Evolutionary conservation across 208 protist genomes (phyloP), one percentile per base, ranked within the genome.

Genomic region (Trichomonas gallinae): DNA sequence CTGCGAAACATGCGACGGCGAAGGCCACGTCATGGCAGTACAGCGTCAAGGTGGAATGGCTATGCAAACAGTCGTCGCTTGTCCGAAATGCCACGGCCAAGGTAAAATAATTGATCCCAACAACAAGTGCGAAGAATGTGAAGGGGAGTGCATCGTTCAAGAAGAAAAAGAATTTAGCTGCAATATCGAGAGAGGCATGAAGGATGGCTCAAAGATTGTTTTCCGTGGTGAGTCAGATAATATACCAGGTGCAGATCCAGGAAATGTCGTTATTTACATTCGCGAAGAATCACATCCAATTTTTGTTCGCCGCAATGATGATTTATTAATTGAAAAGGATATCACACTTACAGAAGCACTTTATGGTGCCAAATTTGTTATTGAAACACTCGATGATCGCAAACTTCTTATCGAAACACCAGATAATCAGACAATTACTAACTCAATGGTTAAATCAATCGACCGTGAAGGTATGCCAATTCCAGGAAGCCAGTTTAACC

Each of bases 371-470:
- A 21, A 40, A 51, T 96, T 83, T 48, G 26, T 38, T 21, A 96
- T 96, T 83, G 42, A 96, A 83, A 49, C 63, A 42, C 93, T 96
- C 36, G 93, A 96, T 96, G 36, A 49, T 36, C 46, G 93, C 63
- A 82, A n/a, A 46, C 26, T 96, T 23, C 3, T 82, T 82, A n/a
- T 96, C 6, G 49, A 96, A 81, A 96, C 51, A 46, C 11, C 63
- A 45, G 3, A 23, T 26, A 96, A 96, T n/a, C 46, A 72, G 42
- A 44, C 63, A 34, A 96, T 81, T 36, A 8, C 63, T 36, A 21
- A 36, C 11, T 21, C 11, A 42, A 44, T 21, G 10, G 93, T 82
- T 13, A 31, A 81, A 82, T 1, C 15, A 9, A 48, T 82, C 82
- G 49, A 44, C 2, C 15, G 36, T 13, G 93, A 96, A 38, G 93